These are phyloP conservation scores for Catunica adiposa DNA, from an alignment of 2,329 filamentous ascomycete genomes.

Conservation along the genomic window DNA sequence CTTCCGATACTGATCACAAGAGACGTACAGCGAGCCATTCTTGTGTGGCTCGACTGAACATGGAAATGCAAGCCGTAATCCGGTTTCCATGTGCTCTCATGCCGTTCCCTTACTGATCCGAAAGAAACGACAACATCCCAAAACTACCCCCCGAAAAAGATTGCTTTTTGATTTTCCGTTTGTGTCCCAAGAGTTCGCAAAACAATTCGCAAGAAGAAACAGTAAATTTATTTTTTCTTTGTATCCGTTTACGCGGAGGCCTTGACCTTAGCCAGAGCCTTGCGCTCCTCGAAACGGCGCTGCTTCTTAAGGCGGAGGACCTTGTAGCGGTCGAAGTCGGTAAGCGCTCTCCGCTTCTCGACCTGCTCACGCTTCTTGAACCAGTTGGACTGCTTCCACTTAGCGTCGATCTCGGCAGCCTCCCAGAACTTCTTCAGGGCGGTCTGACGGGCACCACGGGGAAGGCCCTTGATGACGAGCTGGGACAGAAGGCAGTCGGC, in stretches of 20 bases:
- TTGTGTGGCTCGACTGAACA: slow-evolving; percentile 24
- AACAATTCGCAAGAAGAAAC: slow-evolving; percentile 17
- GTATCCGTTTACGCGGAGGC: slow-evolving; percentile 48
- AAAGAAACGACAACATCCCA: slow-evolving; percentile 21
- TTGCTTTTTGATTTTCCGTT: slow-evolving; percentile 15
- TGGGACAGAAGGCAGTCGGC: slow-evolving; percentile 75
- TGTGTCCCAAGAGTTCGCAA: slow-evolving; percentile 14
- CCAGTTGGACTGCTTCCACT: slow-evolving; percentile 84
- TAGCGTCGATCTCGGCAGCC: slow-evolving; percentile 75
- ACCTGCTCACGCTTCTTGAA: slow-evolving; percentile 83
- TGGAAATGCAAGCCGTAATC: slow-evolving; percentile 27
- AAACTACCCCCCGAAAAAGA: slow-evolving; percentile 12
- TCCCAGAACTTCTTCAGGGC: slow-evolving; percentile 80
- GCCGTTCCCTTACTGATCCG: slow-evolving; percentile 17
- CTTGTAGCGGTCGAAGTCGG: slow-evolving; percentile 99
- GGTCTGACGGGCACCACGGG: slow-evolving; percentile 68
- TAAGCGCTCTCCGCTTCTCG: slow-evolving; percentile 75
- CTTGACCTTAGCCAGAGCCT: slow-evolving; percentile 87
- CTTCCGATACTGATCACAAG: slow-evolving; percentile 40
- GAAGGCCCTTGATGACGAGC: slow-evolving; percentile 71
- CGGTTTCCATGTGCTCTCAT: slow-evolving; percentile 15
- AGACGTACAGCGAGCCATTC: slow-evolving; percentile 41
- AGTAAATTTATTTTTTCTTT: slow-evolving; percentile 23
- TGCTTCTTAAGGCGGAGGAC: slow-evolving; percentile 99
- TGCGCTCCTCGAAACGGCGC: slow-evolving; percentile 94